phyloP scores from a whole-genome alignment of 2,329 filamentous ascomycete species.

The Cercospora citrullina region DNA sequence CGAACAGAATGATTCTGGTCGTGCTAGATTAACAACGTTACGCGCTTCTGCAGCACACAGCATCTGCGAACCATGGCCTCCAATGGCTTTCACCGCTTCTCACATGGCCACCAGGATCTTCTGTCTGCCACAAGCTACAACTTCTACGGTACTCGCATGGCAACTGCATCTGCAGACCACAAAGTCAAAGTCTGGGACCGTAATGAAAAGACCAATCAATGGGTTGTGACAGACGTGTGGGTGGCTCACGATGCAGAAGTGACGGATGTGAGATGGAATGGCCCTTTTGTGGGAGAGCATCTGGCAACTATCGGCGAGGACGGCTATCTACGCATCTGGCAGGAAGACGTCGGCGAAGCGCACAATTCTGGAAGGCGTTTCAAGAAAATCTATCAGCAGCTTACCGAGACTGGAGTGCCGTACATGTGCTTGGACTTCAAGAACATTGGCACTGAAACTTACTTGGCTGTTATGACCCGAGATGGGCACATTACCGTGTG shows the following conservation, averaged over 20 bases:
- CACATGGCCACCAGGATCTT: constrained; percentile 75
- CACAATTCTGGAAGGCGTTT: constrained; percentile 76
- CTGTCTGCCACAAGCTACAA: constrained; percentile 88
- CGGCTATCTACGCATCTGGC: constrained; percentile 88
- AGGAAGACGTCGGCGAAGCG: constrained; percentile 79
- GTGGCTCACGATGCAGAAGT: constrained; percentile 87
- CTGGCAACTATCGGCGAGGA: constrained; percentile 87
- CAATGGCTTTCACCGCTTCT: constrained; percentile 57
- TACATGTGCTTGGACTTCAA: constrained; percentile 82
- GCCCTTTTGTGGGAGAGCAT: constrained; percentile 83
- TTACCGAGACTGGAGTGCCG: constrained; percentile 66
- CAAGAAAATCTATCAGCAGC: constrained; percentile 64
- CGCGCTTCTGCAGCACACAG: constrained; percentile 10
- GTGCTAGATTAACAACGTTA: constrained; percentile 11
- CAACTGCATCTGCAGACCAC: constrained; percentile 88
- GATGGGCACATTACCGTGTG: constrained; percentile 78
- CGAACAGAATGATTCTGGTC: constrained; percentile 5
- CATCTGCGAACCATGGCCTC: constrained; percentile 29
- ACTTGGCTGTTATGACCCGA: constrained; percentile 79
- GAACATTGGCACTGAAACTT: constrained; percentile 79
- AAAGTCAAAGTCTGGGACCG: constrained; percentile 89
- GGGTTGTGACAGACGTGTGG: constrained; percentile 84
- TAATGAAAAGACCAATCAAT: constrained; percentile 70
- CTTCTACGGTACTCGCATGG: constrained; percentile 85
- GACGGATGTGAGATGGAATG: constrained; percentile 90